phyloP scores from a whole-genome alignment of 306 rosid genomes.

The Astragalus membranaceus region DNA sequence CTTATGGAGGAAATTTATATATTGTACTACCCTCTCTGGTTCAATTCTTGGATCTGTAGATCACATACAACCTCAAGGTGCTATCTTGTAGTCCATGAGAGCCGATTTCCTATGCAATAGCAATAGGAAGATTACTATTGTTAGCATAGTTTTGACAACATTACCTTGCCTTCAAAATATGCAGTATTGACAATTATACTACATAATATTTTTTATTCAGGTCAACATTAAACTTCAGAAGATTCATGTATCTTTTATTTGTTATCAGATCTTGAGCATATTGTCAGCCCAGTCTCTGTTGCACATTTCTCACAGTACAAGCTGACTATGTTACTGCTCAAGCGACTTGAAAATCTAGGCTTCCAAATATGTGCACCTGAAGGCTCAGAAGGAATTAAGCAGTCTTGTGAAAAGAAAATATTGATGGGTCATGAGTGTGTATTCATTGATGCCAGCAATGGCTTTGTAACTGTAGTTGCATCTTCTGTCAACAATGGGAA shows the following conservation, averaged over 20 bases:
- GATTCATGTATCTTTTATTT: slow-evolving; percentile 28
- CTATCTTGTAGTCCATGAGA: slow-evolving; percentile 16
- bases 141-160: not conserved
- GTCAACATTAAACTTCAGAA: slow-evolving; percentile 19
- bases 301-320: slow-evolving; percentile 93
- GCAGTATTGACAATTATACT: not conserved
- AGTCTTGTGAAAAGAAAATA: slow-evolving; percentile 41
- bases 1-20: slow-evolving; percentile 88
- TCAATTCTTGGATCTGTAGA: slow-evolving; percentile 88
- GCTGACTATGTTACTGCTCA: slow-evolving; percentile 49
- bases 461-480: slow-evolving; percentile 44
- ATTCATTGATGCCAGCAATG: slow-evolving; percentile 46
- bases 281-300: slow-evolving; percentile 80
- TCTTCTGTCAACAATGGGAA: slow-evolving; percentile 53
- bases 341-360: slow-evolving; percentile 57
- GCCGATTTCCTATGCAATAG: slow-evolving; percentile 1
- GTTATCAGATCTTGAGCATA: slow-evolving; percentile 68
- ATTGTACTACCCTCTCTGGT: slow-evolving; percentile 85
- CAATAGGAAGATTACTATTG: slow-evolving; percentile 9
- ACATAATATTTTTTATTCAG: slow-evolving; percentile 4
- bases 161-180: slow-evolving; percentile 12
- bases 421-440: slow-evolving; percentile 81
- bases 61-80: slow-evolving; percentile 96
- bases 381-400: slow-evolving; percentile 30
- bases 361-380: slow-evolving; percentile 43